Evolutionary conservation across 306 rosid species (phyloP), one percentile per base, ranked within the genome.

Genomic region (Heteromeles arbutifolia): DNA sequence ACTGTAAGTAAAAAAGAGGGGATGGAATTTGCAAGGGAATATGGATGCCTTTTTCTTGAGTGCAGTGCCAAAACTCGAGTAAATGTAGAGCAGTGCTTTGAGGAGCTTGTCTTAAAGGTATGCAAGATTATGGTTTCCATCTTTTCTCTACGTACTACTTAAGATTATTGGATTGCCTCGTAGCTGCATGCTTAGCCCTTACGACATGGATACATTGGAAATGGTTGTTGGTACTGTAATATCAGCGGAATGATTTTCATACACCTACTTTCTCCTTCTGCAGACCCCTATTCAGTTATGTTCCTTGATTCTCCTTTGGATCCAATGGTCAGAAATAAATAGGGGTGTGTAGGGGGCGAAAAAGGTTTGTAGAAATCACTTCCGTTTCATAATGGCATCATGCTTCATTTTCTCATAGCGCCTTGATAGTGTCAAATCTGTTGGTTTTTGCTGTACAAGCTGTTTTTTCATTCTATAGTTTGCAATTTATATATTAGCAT

Each of bases 41-140:
- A 86, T 79, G 97, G 97, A 56, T 91, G 92, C 74, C 86, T 91
- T 56, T 91, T 59, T 50, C 85, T 85, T 5, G 97, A 91, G 70
- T 89, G 97, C 72, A 91, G 97, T 77, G 97, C 97, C 9, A 91
- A 91, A 86, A 86, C 97, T 69, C 77, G 97, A 80, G 86, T 75
- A 41, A 89, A 91, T 81, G 97, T 89, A 22, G 91, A 79, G 74
- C 90, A 83, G 70, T 87, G 97, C 87, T 91, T 89, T 73, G 94
- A 91, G 69, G 94, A 91, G 81, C 94, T 89, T 75, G 97, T 87
- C 26, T 50, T 86, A 69, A 91, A 91, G 97, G 97, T 91, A 85
- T 57, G 63, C 77, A 32, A 65, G 62, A 29, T 28, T 11, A 3
- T 52, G 39, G 17, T n/a, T 14, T 72, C 44, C 9, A 0, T 22